phyloP scores from a whole-genome alignment of 2,329 filamentous ascomycete species.

The Bipolaris cookei region DNA sequence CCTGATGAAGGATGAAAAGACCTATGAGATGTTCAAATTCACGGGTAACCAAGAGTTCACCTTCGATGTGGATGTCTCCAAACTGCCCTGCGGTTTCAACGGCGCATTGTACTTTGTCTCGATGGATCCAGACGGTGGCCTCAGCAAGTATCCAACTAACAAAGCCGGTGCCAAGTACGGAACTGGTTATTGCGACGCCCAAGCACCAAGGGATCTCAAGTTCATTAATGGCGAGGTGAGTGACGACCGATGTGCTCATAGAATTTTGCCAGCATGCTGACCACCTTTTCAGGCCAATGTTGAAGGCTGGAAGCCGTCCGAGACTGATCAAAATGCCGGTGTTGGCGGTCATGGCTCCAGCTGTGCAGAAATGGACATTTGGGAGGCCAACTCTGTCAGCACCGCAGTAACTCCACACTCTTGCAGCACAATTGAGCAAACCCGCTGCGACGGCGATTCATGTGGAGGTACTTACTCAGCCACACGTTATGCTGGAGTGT shows the following conservation, averaged over 20 bases:
- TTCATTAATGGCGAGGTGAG: slow-evolving; percentile 55
- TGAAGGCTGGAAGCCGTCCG: slow-evolving; percentile 60
- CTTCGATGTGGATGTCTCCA: slow-evolving; percentile 58
- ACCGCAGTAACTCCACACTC: slow-evolving; percentile 69
- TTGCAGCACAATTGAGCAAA: slow-evolving; percentile 60
- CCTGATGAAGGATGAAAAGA: slow-evolving; percentile 44
- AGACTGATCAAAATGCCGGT: slow-evolving; percentile 61
- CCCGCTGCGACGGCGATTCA: slow-evolving; percentile 58
- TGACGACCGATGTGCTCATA: neutral
- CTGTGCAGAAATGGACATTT: slow-evolving; percentile 67
- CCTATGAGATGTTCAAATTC: slow-evolving; percentile 47
- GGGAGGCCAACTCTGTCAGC: slow-evolving; percentile 71
- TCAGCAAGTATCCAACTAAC: slow-evolving; percentile 54
- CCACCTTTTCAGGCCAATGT: slow-evolving; percentile 54
- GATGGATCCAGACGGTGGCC: slow-evolving; percentile 68
- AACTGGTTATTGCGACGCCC: slow-evolving; percentile 51
- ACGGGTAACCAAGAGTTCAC: slow-evolving; percentile 55
- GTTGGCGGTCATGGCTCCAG: slow-evolving; percentile 63
- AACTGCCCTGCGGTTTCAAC: slow-evolving; percentile 72
- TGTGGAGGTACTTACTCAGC: slow-evolving; percentile 57
- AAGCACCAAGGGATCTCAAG: slow-evolving; percentile 55
- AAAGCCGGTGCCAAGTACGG: slow-evolving; percentile 60
- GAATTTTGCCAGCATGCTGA: neutral
- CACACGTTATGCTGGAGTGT: slow-evolving; percentile 66
- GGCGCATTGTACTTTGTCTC: slow-evolving; percentile 59